Conservation (phyloP, 202 grass and related monocot genomes). For the Zoysia matrella region DNA sequence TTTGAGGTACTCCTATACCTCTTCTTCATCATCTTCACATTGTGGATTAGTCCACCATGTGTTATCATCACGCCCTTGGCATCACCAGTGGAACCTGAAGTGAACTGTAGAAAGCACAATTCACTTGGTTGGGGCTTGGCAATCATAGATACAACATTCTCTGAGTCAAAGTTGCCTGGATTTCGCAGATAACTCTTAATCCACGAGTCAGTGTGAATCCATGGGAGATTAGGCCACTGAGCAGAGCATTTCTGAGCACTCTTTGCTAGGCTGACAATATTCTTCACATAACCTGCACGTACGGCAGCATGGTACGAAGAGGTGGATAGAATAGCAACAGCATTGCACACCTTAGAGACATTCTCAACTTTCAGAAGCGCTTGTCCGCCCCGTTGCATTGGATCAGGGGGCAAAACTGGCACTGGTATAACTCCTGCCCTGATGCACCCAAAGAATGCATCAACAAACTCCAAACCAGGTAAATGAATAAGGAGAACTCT, state of each 20-base stretch:
- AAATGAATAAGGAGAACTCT: constrained; percentile 74
- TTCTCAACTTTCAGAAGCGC: constrained; percentile 76
- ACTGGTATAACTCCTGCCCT: constrained; percentile 74
- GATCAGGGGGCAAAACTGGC: constrained; percentile 76
- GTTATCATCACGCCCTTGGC: constrained; percentile 89
- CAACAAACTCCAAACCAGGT: constrained; percentile 74
- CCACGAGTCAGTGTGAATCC: constrained; percentile 73
- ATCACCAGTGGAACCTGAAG: constrained; percentile 79
- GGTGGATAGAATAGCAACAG: constrained; percentile 77
- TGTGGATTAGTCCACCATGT: constrained; percentile 74
- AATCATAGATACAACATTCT: constrained; percentile 38
- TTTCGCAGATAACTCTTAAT: constrained; percentile 56
- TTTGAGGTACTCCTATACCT: constrained; percentile 66
- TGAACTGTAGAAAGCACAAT: constrained; percentile 80
- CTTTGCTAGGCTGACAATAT: constrained; percentile 54
- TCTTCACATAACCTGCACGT: constrained; percentile 69
- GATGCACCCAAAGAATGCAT: constrained; percentile 75
- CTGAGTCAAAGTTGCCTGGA: constrained; percentile 42
- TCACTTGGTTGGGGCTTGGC: constrained; percentile 49
- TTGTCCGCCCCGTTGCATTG: constrained; percentile 67
- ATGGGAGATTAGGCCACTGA: constrained; percentile 68
- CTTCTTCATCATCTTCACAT: constrained; percentile 75
- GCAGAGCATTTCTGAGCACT: constrained; percentile 52
- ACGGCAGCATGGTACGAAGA: constrained; percentile 74
- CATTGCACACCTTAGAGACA: constrained; percentile 60